Percentiles rank a stretch among this genome's conserved stretches.
phyloP scores from a whole-genome alignment of 2,329 filamentous ascomycete genomes.

The Chaetomiaceae sp. region DNA sequence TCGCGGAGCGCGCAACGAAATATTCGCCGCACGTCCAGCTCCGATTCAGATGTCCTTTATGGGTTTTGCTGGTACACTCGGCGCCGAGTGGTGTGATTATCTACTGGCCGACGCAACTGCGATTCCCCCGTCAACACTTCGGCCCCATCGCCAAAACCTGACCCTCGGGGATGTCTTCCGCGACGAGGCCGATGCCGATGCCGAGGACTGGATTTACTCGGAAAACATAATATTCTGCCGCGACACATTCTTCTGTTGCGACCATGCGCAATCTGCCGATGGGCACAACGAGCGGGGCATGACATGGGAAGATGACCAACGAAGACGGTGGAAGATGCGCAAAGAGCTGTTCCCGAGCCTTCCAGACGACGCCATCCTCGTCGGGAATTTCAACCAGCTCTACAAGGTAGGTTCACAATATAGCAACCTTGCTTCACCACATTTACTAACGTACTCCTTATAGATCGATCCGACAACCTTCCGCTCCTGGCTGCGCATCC shows the following conservation, averaged over 20 bases:
- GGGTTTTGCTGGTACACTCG: conserved; percentile 94
- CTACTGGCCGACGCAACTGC: conserved; percentile 86
- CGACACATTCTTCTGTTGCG: conserved; percentile 97
- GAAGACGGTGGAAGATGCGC: conserved; percentile 83
- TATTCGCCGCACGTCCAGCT: conserved; percentile 90
- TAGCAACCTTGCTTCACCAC: neutral
- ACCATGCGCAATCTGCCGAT: conserved; percentile 88
- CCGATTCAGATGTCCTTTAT: conserved; percentile 99
- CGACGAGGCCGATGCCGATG: conserved; percentile 63
- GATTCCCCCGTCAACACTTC: conserved; percentile 74
- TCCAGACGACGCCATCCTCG: conserved; percentile 77
- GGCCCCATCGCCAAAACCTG: conserved; percentile 72
- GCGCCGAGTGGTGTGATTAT: conserved; percentile 98
- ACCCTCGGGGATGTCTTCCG: conserved; percentile 65
- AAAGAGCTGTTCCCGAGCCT: conserved; percentile 85
- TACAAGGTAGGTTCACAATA: conserved; percentile 71
- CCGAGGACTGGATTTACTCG: conserved; percentile 85
- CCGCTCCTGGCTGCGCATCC: conserved; percentile 88
- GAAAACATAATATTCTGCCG: conserved; percentile 95
- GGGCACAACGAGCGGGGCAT: conserved; percentile 56
- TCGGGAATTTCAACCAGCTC: conserved; percentile 97
- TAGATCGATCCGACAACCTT: conserved; percentile 98
- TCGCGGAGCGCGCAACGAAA: conserved; percentile 90
- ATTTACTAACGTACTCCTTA: conserved; percentile 5
- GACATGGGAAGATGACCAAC: conserved; percentile 80